These are phyloP conservation scores for Calonectria naviculata DNA, from an alignment of 2,329 filamentous ascomycete genomes.

Conservation along the genomic window DNA sequence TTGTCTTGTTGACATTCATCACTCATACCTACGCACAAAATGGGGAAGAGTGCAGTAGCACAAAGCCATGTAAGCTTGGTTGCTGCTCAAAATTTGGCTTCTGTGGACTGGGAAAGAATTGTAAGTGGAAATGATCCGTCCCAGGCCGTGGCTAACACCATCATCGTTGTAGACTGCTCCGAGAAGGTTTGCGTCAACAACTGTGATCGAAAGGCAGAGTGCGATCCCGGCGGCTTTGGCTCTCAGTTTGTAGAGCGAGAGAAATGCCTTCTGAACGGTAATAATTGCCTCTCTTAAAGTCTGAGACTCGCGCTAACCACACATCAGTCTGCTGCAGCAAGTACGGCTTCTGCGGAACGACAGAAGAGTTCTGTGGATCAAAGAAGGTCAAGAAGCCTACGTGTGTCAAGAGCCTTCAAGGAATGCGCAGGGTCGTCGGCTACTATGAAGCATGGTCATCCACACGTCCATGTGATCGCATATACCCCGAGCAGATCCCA, in stretches of 20 bases:
- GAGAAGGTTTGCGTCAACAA: background rate
- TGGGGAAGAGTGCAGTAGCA: too few species aligned
- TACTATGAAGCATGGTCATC: conserved; percentile 23
- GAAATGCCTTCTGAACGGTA: conserved; percentile 20
- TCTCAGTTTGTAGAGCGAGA: background rate
- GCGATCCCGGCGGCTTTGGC: conserved; percentile 14
- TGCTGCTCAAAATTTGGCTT: conserved; percentile 19
- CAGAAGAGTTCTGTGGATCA: conserved; percentile 11
- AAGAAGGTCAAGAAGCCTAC: conserved; percentile 4
- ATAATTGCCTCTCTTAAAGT: too few species aligned
- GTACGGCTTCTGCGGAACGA: conserved; percentile 24
- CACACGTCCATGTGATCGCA: background rate
- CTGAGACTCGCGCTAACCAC: too few species aligned
- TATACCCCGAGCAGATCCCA: conserved; percentile 20
- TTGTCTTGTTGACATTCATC: too few species aligned
- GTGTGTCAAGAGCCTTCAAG: too few species aligned
- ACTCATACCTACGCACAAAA: too few species aligned
- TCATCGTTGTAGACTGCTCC: background rate
- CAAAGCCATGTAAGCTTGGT: too few species aligned
- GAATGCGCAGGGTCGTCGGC: conserved; percentile 10
- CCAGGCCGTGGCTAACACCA: too few species aligned
- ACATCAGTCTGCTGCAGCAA: conserved; percentile 17
- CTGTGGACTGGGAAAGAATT: conserved; percentile 24
- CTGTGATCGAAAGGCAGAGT: conserved; percentile 20
- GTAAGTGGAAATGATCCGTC: too few species aligned